Conservation (phyloP, 768 basidiomycete genomes). For the Pisolithus orientalis region DNA sequence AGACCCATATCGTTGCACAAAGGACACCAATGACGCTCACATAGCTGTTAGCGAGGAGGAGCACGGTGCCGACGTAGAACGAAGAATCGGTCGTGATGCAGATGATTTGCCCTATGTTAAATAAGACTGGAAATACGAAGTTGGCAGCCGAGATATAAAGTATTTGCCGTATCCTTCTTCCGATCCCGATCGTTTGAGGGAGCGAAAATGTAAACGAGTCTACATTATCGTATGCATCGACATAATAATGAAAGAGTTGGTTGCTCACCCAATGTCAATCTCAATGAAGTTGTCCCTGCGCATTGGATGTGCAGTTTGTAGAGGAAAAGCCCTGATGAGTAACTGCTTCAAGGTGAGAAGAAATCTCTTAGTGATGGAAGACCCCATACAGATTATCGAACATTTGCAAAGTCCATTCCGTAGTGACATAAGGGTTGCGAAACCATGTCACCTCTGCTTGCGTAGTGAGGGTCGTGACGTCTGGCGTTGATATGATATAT, state of each 20-base stretch:
- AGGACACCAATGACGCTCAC: conserved; percentile 31
- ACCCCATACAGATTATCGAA: conserved; percentile 29
- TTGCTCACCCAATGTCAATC: not conserved
- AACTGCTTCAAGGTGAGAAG: conserved; percentile 5
- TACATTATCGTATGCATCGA: not conserved
- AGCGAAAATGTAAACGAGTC: not conserved
- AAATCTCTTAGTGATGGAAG: not conserved
- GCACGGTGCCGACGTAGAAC: not conserved
- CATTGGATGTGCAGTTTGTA: conserved; percentile 13
- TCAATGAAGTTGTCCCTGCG: not conserved
- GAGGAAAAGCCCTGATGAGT: conserved; percentile 24
- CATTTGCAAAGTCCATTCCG: conserved; percentile 30
- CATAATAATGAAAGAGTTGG: not conserved
- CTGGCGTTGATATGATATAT: not conserved
- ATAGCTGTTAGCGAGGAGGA: conserved; percentile 19
- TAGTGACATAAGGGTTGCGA: conserved; percentile 12
- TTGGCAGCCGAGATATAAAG: conserved; percentile 32
- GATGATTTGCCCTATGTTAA: conserved; percentile 29
- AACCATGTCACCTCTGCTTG: conserved; percentile 3
- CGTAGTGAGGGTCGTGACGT: not conserved
- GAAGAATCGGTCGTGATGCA: conserved; percentile 9
- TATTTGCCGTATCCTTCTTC: conserved; percentile 23
- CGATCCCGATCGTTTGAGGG: conserved; percentile 2
- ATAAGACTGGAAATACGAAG: conserved; percentile 33
- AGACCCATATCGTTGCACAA: conserved; percentile 30